A percentile compares a stretch with the other conserved stretches of the same genome.
Conservation (phyloP, 116 monocot species). For the Zostera marina region DNA sequence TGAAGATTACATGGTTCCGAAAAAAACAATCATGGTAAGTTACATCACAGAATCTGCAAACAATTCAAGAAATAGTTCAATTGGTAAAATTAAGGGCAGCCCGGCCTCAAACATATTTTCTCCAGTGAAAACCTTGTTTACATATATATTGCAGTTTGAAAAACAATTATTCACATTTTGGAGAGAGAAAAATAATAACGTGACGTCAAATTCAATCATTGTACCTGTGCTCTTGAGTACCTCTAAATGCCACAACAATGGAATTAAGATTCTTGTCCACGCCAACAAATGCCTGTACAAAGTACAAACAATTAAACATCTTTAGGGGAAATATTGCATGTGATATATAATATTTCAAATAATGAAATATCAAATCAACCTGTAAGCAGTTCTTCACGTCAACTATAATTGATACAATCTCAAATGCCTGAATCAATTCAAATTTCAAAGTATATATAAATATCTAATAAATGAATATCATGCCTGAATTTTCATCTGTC, state of each 20-base stretch:
- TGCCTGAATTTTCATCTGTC: too few relatives aligned
- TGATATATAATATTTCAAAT: constrained; percentile 1
- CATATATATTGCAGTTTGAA: not conserved
- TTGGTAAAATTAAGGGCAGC: too few relatives aligned
- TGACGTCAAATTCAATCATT: not conserved
- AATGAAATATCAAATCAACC: constrained; percentile 20
- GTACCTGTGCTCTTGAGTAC: constrained; percentile 92
- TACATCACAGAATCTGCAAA: not conserved
- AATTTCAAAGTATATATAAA: not conserved
- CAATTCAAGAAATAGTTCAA: not conserved
- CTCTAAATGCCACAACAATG: constrained; percentile 79
- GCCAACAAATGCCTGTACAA: constrained; percentile 76
- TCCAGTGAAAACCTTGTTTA: not conserved
- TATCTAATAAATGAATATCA: not conserved
- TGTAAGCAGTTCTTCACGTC: constrained; percentile 88
- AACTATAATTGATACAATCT: constrained; percentile 76
- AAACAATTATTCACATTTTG: not conserved
- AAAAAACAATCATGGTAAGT: not conserved
- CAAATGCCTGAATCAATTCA: constrained; percentile 49
- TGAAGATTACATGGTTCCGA: too few relatives aligned
- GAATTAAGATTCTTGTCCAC: constrained; percentile 66
- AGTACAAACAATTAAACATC: not conserved
- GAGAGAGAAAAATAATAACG: not conserved
- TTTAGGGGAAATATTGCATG: not conserved
- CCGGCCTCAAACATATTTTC: not conserved